Percentiles rank a stretch among this genome's conserved stretches.
phyloP scores from a whole-genome alignment of 805 yeast genomes.

The Hermanozyma aechmeae region DNA sequence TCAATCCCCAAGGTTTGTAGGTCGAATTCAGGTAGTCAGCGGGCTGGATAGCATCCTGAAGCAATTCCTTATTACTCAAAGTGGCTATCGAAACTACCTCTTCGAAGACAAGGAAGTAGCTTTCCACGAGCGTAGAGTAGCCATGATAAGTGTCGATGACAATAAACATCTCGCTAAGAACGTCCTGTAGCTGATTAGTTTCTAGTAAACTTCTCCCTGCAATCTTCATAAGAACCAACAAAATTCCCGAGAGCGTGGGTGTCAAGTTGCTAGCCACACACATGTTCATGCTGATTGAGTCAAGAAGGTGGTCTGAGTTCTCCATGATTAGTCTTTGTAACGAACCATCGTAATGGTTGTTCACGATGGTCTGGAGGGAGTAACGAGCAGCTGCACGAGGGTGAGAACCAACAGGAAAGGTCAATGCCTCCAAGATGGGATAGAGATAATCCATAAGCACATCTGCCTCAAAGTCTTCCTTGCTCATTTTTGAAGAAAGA shows the following conservation, averaged over 20 bases:
- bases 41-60: constrained; percentile 1
- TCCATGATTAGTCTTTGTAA: constrained; percentile 46
- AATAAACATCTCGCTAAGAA: constrained; percentile 65
- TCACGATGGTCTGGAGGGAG: constrained; percentile 38
- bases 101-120: constrained; percentile 63
- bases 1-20: constrained; percentile 56
- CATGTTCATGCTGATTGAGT: constrained; percentile 61
- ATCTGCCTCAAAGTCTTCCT: constrained; percentile 27
- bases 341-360: constrained; percentile 45
- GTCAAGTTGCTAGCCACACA: constrained; percentile 58
- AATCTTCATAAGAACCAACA: constrained; percentile 59
- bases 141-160: constrained; percentile 81
- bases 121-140: constrained; percentile 60
- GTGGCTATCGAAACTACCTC: constrained; percentile 44
- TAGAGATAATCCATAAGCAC: constrained; percentile 65
- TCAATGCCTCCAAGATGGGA: constrained; percentile 65
- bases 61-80: constrained; percentile 10
- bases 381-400: constrained; percentile 41
- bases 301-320: constrained; percentile 76
- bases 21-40: constrained; percentile 1
- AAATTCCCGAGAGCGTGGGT: constrained; percentile 62
- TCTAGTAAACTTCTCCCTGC: constrained; percentile 60
- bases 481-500: constrained; percentile 13
- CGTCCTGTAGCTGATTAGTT: constrained; percentile 53
- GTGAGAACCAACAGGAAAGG: constrained; percentile 47